These are phyloP conservation scores for Boletellus ananas DNA, from an alignment of 768 basidiomycete species.

Conservation along the genomic window DNA sequence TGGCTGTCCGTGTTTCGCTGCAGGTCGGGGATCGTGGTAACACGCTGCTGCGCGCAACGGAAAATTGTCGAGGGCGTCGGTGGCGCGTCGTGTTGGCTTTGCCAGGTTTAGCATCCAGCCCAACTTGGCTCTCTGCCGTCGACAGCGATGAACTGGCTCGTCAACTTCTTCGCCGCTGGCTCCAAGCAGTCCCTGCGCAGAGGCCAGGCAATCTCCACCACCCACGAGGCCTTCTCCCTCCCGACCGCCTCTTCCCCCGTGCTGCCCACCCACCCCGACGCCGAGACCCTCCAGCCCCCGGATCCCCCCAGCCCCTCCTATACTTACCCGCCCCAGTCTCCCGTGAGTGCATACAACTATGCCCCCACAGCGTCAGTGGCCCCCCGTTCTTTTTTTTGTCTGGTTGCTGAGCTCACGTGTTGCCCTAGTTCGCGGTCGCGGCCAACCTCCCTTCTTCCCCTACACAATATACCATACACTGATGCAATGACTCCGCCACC, in stretches of 20 bases:
- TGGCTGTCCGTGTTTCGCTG: too few relatives aligned
- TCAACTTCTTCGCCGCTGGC: constrained; percentile 58
- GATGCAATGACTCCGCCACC: constrained; percentile 35
- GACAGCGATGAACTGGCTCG: constrained; percentile 66
- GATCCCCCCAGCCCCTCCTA: constrained; percentile 52
- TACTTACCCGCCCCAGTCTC: constrained; percentile 74
- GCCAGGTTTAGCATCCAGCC: constrained; percentile 9
- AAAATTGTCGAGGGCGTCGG: too few relatives aligned
- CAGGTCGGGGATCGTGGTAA: neutral
- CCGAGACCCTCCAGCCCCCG: constrained; percentile 48
- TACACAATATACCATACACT: constrained; percentile 53
- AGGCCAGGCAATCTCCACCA: constrained; percentile 69
- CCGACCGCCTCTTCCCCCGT: constrained; percentile 64
- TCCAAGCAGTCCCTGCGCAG: constrained; percentile 46
- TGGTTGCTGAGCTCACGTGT: neutral
- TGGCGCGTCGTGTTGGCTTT: neutral
- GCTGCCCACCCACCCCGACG: constrained; percentile 48
- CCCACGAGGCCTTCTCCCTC: constrained; percentile 86
- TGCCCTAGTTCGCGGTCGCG: constrained; percentile 40
- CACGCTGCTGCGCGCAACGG: neutral
- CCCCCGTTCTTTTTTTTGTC: constrained; percentile 5
- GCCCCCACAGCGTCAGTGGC: constrained; percentile 49
- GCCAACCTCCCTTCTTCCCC: constrained; percentile 59
- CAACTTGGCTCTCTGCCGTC: constrained; percentile 8
- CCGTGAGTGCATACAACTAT: constrained; percentile 53